phyloP scores from a whole-genome alignment of 2,329 filamentous ascomycete genomes.

The Colletotrichum phormii region DNA sequence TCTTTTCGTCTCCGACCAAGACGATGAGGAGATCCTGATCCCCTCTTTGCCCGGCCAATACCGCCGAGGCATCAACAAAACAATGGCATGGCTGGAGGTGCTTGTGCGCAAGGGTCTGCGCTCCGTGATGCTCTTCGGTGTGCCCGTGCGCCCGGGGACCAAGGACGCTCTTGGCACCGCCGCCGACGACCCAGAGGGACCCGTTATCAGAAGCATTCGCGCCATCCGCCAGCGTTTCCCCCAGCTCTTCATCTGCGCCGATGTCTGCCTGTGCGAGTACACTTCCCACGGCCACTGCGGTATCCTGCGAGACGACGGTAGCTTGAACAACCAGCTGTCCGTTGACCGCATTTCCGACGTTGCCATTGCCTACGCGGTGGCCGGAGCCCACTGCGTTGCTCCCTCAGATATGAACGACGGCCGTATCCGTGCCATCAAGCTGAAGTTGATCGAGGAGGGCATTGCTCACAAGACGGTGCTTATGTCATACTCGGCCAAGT shows the following conservation, averaged over 20 bases:
- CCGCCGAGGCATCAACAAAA: conserved; percentile 87
- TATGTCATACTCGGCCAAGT: conserved; percentile 99
- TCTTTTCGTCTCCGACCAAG: conserved; percentile 93
- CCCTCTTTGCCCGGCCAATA: conserved; percentile 91
- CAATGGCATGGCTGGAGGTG: conserved; percentile 86
- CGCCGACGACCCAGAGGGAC: conserved; percentile 92
- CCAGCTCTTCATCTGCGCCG: conserved; percentile 88
- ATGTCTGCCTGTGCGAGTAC: conserved; percentile 99
- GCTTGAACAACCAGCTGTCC: conserved; percentile 91
- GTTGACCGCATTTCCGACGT: conserved; percentile 96
- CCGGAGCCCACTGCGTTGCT: conserved; percentile 95
- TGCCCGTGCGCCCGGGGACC: conserved; percentile 81
- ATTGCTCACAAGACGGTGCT: conserved; percentile 91
- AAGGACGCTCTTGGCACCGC: conserved; percentile 94
- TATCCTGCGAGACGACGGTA: conserved; percentile 92
- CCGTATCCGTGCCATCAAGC: conserved; percentile 95
- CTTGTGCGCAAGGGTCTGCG: conserved; percentile 90
- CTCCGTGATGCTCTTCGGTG: conserved; percentile 95
- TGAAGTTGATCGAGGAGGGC: conserved; percentile 95
- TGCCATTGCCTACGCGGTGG: conserved; percentile 96
- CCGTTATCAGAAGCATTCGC: conserved; percentile 88
- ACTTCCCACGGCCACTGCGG: conserved; percentile 98
- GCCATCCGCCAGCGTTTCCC: conserved; percentile 88
- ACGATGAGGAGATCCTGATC: conserved; percentile 91
- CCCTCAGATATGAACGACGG: conserved; percentile 99